Evolutionary conservation across 305 asterid genomes (phyloP).

Genomic region (Rubia tinctorum): DNA sequence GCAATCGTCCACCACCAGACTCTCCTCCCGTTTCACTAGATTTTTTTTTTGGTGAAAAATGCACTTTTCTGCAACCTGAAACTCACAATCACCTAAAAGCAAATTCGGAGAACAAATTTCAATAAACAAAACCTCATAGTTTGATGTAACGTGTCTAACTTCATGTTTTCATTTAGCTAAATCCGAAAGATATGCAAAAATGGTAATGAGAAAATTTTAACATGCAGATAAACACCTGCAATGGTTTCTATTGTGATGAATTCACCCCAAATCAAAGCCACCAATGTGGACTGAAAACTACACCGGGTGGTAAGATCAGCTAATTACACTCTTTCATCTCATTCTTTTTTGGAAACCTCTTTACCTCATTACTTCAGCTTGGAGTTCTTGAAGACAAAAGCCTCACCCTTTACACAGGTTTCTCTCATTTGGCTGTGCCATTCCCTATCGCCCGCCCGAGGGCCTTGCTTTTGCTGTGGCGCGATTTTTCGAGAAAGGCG

Average conservation of each 20-base stretch:
- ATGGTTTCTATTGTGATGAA: slow-evolving; percentile 73
- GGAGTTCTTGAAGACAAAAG: slow-evolving; percentile 10
- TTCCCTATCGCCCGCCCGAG: slow-evolving; percentile 78
- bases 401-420: slow-evolving; percentile 44
- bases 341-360: too few species aligned
- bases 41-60: too few species aligned
- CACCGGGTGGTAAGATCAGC: slow-evolving; percentile 56
- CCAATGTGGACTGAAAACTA: slow-evolving; percentile 89
- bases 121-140: too few species aligned
- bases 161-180: too few species aligned
- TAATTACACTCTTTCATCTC: neutral
- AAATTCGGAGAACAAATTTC: too few species aligned
- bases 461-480: slow-evolving; percentile 89
- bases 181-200: too few species aligned
- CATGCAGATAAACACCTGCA: slow-evolving; percentile 85
- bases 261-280: slow-evolving; percentile 67
- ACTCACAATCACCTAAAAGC: too few species aligned
- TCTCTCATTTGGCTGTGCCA: slow-evolving; percentile 76
- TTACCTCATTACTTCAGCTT: neutral
- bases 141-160: too few species aligned
- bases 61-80: too few species aligned
- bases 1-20: too few species aligned
- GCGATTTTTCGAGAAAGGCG: slow-evolving; percentile 77
- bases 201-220: too few species aligned
- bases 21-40: too few species aligned